Base-by-base conservation (phyloP, 2,329 filamentous ascomycete species). In the Pestalotiopsis sp. region DNA sequence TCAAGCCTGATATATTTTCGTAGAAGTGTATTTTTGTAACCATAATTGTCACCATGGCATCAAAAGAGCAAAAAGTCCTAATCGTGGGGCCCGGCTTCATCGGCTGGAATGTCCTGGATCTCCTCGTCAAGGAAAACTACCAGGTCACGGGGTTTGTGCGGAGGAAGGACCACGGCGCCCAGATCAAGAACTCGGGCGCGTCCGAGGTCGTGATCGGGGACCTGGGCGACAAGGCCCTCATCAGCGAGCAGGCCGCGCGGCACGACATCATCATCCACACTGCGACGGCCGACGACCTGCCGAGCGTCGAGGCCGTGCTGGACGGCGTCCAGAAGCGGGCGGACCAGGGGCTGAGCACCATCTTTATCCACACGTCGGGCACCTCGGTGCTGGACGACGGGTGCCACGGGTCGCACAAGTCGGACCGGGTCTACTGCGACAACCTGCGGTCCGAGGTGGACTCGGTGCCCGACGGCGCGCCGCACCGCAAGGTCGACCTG, bases 361-460 rank as follows among this genome's bases (percentile, higher is more conserved):
- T 83, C 68, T 86, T 79, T 76, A 84, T 85, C 67, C 84, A 85
- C 71, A 86, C 83, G 3, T 81, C 79, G 6, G 84, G 83, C 4
- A 80, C 80, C 6, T 78, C 76, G 10, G 75, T 83, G 6, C 70
- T 85, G 3, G 76, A 74, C 64, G 83, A 85, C 68, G 73, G 73
- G 11, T 69, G 78, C 1, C 67, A 74, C 22, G 80, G 80, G 17
- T 69, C 69, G 14, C 77, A 68, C 64, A 78, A 78, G 52, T 73
- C 73, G 60, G 76, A 80, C 55, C 81, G 78, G 61, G 75, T 85
- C 65, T 85, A 80, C 72, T 73, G 77, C 71, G 83, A 85, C 70
- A 75, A 78, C 68, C 71, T 76, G n/a, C 76, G 77, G 1, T 73
- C 75, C 2, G 77, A 78, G 9, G 76, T 85, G 40, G 79, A 85